phyloP scores from a whole-genome alignment of 768 basidiomycete species.

The Inosperma sp. region DNA sequence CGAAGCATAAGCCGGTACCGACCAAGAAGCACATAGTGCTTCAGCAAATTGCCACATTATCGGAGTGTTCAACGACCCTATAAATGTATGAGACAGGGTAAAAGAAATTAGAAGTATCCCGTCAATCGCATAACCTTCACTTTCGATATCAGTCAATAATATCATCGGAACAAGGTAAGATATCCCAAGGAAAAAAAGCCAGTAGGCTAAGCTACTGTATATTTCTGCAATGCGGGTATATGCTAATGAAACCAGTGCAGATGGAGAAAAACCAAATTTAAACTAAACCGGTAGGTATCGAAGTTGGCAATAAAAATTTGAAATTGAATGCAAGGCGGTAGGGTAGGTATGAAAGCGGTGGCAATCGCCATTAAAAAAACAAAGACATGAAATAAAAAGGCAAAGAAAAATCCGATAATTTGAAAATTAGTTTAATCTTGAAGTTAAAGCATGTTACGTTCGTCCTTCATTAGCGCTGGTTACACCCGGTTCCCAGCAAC shows the following conservation, averaged over 20 bases:
- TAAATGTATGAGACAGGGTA: too few relatives aligned
- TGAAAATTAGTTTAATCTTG: neutral
- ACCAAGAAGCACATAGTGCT: too few relatives aligned
- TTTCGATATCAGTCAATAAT: too few relatives aligned
- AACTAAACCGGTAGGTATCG: neutral
- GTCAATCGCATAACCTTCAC: too few relatives aligned
- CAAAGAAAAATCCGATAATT: neutral
- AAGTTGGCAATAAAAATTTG: neutral
- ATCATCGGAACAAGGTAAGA: too few relatives aligned
- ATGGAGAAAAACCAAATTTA: neutral
- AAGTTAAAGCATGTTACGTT: neutral
- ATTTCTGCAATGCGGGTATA: neutral
- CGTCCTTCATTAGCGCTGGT: neutral
- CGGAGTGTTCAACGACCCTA: too few relatives aligned
- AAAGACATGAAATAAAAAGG: neutral
- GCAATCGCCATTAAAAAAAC: neutral
- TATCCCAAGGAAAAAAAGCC: neutral
- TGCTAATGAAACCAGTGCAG: neutral
- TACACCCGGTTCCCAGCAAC: slow-evolving; percentile 26
- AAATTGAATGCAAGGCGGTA: neutral
- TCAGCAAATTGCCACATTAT: too few relatives aligned
- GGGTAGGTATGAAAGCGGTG: too few relatives aligned
- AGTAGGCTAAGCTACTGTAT: slow-evolving; percentile 3
- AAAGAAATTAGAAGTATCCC: too few relatives aligned
- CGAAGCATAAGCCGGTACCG: too few relatives aligned